These are phyloP conservation scores for Narthecium ossifragum DNA, from an alignment of 106 monocot species.

Conservation along the genomic window DNA sequence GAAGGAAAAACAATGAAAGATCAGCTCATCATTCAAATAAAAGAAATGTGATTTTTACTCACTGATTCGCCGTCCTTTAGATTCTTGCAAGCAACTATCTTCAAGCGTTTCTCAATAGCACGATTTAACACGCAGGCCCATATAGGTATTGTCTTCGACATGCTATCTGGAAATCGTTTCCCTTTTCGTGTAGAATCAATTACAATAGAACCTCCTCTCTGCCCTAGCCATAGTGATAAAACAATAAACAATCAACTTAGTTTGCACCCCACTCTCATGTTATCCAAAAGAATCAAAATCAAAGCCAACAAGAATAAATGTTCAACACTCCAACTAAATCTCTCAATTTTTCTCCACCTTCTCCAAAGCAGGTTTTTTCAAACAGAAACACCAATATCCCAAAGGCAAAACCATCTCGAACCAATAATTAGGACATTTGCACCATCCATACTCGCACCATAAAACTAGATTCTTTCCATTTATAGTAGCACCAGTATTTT, in stretches of 20 bases:
- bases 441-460: no score
- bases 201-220: slow-evolving; percentile 86
- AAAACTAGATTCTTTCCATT: no score
- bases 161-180: slow-evolving; percentile 92
- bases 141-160: slow-evolving; percentile 98
- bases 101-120: slow-evolving; percentile 43
- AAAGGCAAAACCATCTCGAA: no score
- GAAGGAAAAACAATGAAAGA: no score
- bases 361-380: no score
- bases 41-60: slow-evolving; percentile 1
- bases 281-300: not conserved
- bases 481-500: no score
- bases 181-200: slow-evolving; percentile 94
- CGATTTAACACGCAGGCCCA: slow-evolving; percentile 91
- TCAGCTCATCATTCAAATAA: no score
- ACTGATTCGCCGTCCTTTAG: slow-evolving; percentile 23
- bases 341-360: not conserved
- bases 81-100: not conserved
- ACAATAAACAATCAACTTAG: not conserved
- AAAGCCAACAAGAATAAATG: not conserved
- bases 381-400: no score
- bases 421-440: no score
- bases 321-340: not conserved
- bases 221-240: slow-evolving; percentile 37
- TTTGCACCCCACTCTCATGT: not conserved